Base-by-base conservation (phyloP, 176 grass and related monocot species). In the Avena eriantha region DNA sequence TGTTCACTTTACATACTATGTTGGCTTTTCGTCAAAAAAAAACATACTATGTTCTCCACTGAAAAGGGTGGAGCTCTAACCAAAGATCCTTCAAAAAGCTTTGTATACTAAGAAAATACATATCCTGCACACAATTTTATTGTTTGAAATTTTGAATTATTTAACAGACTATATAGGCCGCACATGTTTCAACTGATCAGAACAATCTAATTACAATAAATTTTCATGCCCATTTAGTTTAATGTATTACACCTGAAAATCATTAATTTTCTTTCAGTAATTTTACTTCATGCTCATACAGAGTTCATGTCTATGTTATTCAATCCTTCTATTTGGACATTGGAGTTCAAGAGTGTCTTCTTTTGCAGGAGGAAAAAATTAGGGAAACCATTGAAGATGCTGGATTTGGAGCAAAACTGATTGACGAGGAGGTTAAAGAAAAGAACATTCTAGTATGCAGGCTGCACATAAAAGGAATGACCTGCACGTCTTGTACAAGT, bases 391-490 rank as follows among this genome's bases (percentile, higher is more conserved):
- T 98, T 45, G 84, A 91, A 79, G 96, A 98, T 84, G 93, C 67
- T 73, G 96, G 96, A 39, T 98, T 98, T 60, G 82, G 87, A 87
- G 90, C 96, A 31, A 83, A 86, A 53, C 57, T 94, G 60, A 91
- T 96, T 7, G 74, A 96, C 33, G 96, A 96, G 84, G 92, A 88
- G 70, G 75, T 94, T n/a, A 91, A 86, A 75, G 90, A 91, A 92
- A 95, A 92, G 72, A 89, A 70, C 33, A 88, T 90, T 92, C 69
- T 94, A 82, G 60, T 83, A 75, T 98, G 96, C 69, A 92, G 93
- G 56, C 22, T 98, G 84, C 92, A 92, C 58, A 92, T 98, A 91
- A 98, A 94, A 86, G 96, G 92, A 80, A 98, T 98, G 96, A 89
- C 87, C 39, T 94, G 96, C 76, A 96, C 92, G 50, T 92, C 94